phyloP scores from a whole-genome alignment of 164 flowering plant species.

The Tinospora cordifolia region DNA sequence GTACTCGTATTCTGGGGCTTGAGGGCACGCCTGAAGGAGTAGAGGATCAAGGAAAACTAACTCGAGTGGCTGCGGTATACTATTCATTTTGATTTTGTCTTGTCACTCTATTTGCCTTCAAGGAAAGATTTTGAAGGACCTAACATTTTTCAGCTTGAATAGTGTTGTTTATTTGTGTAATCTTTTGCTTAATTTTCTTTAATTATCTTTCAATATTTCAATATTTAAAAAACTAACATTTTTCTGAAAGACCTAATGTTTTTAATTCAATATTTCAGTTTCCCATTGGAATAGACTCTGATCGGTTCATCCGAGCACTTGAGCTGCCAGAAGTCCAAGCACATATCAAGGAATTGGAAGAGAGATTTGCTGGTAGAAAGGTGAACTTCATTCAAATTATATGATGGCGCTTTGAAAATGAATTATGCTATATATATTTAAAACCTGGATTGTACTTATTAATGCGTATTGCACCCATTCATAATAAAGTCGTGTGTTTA shows the following conservation, averaged over 20 bases:
- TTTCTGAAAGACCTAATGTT: too few species aligned
- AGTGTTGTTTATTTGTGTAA: neutral
- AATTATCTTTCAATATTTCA: too few species aligned
- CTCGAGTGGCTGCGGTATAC: conserved; percentile 87
- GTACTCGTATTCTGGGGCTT: conserved; percentile 91
- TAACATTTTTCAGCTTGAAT: neutral
- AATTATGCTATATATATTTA: neutral
- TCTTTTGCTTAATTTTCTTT: conserved; percentile 3
- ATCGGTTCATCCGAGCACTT: conserved; percentile 71
- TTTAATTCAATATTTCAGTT: conserved; percentile 35
- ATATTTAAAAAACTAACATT: too few species aligned
- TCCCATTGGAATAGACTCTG: conserved; percentile 94
- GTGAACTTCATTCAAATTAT: conserved; percentile 22
- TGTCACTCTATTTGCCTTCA: neutral
- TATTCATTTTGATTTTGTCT: conserved; percentile 1
- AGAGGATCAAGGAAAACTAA: conserved; percentile 84
- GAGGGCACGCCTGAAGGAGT: conserved; percentile 98
- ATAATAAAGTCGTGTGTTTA: neutral
- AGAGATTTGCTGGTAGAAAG: conserved; percentile 74
- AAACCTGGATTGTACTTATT: neutral
- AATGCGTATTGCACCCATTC: neutral
- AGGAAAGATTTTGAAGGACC: neutral
- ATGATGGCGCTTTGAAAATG: neutral
- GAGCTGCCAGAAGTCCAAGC: conserved; percentile 50
- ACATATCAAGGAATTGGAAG: conserved; percentile 56